Percentiles rank a stretch among this genome's conserved stretches.
Evolutionary conservation across 371 early-diverging fungal species (phyloP).

Genomic region (Zancudomyces culisetae): DNA sequence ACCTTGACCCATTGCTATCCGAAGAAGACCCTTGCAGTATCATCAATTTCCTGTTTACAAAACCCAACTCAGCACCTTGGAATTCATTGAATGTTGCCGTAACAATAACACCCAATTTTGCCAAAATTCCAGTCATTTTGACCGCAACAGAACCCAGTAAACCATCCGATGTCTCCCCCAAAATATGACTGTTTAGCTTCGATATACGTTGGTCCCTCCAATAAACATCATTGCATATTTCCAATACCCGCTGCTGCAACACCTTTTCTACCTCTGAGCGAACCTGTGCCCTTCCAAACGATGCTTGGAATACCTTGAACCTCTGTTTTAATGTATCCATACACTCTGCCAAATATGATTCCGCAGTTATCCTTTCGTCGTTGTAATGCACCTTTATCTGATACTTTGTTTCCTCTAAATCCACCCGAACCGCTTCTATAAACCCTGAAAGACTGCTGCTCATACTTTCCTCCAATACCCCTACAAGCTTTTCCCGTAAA

Average conservation of each 20-base stretch:
- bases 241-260: constrained; percentile 73
- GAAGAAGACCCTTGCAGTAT: background rate
- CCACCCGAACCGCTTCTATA: constrained; percentile 72
- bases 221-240: constrained; percentile 79
- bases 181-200: constrained; percentile 37
- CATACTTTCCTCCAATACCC: constrained; percentile 84
- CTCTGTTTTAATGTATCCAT: constrained; percentile 80
- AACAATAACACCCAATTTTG: too few relatives aligned
- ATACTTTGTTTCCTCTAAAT: constrained; percentile 84
- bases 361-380: constrained; percentile 79
- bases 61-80: background rate
- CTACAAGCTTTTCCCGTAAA: constrained; percentile 61
- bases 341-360: constrained; percentile 85
- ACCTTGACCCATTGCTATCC: background rate
- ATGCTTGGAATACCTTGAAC: constrained; percentile 72
- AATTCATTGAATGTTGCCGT: too few relatives aligned
- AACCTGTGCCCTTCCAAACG: constrained; percentile 81
- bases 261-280: constrained; percentile 67
- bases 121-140: background rate
- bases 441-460: constrained; percentile 53
- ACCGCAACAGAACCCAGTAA: background rate
- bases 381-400: constrained; percentile 97
- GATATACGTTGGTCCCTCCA: constrained; percentile 64
- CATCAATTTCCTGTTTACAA: background rate
- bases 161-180: background rate